Evolutionary conservation across 2,329 filamentous ascomycete species (phyloP), one percentile per base, ranked within the genome.

Genomic region (Drechslerella dactyloides): DNA sequence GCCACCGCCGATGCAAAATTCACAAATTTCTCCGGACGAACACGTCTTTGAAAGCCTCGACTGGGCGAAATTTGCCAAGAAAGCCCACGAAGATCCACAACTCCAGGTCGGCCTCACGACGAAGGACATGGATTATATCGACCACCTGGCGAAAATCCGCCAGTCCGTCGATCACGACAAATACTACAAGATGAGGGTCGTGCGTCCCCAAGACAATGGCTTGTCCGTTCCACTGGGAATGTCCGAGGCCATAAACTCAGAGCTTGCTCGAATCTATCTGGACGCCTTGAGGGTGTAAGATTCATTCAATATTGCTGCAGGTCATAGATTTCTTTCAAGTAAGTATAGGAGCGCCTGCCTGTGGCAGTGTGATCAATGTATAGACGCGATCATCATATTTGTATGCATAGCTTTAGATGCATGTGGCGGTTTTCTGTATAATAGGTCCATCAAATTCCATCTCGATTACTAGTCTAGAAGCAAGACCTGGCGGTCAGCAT

Each of bases 181-280:
- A 13, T 70, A 59, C 35, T 23, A 60, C 13, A 59, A 30, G 7
- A 52, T 70, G 59, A 58, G 42, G 30, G 50, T 64, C 17, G 24
- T 61, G 7, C 46, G 54, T 21, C 48, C 66, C 11, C 27, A 51
- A 21, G 21, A 5, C 10, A 15, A 52, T 15, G 46, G 56, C 17
- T 2, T 55, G 15, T 50, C 17, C 19, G 10, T 33, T 6, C 13
- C 35, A 8, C n/a, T 55, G 21, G 66, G 66, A 13, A 13, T 70
- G 5, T 48, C n/a, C 1, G 42, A 52, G 21, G 27, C 48, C 1
- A 30, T 60, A 8, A 50, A 30, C 15, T 8, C 48, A n/a, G 59
- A 64, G 30, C 13, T 51, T 27, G 61, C 35, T 5, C 58, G 59
- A 33, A 70, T 70, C 3, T 64, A 59, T 52, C 15, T 42, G n/a